Evolutionary conservation across 345 rosid species (phyloP).

Genomic region (Eucalyptus grandis): DNA sequence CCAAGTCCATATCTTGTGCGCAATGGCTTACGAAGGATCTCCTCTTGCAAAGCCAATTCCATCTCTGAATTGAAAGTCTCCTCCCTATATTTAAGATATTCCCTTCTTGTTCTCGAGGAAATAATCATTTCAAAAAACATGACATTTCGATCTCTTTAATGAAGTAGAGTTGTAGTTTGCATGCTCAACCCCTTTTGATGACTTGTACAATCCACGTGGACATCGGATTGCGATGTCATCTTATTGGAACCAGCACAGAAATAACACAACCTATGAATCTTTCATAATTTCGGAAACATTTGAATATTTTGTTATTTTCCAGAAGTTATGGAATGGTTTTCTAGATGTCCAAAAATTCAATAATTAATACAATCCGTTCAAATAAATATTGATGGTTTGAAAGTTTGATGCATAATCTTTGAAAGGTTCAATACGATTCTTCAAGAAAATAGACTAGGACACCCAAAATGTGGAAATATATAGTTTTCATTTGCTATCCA

Average conservation of each 20-base stretch:
- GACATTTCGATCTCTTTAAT: not conserved
- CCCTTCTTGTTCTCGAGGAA: not conserved
- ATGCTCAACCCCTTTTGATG: not conserved
- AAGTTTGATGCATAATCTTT: too few relatives aligned
- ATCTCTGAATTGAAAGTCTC: not conserved
- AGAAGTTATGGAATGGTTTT: not conserved
- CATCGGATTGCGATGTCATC: not conserved
- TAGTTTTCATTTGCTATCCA: not conserved
- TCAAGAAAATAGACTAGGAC: not conserved
- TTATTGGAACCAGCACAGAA: not conserved
- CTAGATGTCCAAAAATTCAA: not conserved
- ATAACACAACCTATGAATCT: not conserved
- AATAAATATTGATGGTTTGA: not conserved
- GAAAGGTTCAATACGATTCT: not conserved
- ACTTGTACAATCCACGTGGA: not conserved
- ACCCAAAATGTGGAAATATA: not conserved
- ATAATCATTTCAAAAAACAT: not conserved
- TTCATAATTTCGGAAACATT: not conserved
- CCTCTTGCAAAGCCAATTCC: not conserved
- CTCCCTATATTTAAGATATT: not conserved
- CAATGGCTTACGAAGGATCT: not conserved
- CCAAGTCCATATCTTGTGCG: not conserved
- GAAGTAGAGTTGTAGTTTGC: not conserved
- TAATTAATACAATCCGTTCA: accelerated
- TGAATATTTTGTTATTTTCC: not conserved